Evolutionary conservation across 257 asterid genomes (phyloP).

Genomic region (Jacaranda copaia): DNA sequence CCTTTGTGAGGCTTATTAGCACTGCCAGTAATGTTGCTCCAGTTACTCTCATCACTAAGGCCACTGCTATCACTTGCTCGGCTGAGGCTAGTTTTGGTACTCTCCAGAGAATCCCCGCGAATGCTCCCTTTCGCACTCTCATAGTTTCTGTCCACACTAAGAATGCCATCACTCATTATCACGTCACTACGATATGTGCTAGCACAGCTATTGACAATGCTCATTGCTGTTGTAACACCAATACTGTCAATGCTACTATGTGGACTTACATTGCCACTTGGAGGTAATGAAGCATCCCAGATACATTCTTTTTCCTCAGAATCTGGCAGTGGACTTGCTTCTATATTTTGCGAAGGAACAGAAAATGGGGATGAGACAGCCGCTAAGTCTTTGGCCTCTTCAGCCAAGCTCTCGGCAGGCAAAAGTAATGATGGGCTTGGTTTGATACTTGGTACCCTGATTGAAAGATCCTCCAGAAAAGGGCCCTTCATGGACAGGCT

Average conservation of each 20-base stretch:
- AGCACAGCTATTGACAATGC: slow-evolving; percentile 47
- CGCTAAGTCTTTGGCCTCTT: slow-evolving; percentile 40
- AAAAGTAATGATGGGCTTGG: slow-evolving; percentile 44
- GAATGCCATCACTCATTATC: slow-evolving; percentile 48
- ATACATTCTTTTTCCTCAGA: slow-evolving; percentile 55
- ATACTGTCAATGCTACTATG: slow-evolving; percentile 55
- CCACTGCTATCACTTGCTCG: slow-evolving; percentile 64
- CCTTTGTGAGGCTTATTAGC: slow-evolving; percentile 68
- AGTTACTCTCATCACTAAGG: slow-evolving; percentile 66
- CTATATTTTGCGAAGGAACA: slow-evolving; percentile 44
- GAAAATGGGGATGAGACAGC: slow-evolving; percentile 40
- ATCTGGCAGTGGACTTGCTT: slow-evolving; percentile 41
- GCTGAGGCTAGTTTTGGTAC: slow-evolving; percentile 59
- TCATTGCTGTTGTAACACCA: slow-evolving; percentile 52
- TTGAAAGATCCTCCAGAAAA: slow-evolving; percentile 61
- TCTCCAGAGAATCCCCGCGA: slow-evolving; percentile 58
- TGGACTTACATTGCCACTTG: slow-evolving; percentile 61
- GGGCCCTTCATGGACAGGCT: slow-evolving; percentile 62
- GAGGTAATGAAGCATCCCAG: slow-evolving; percentile 64
- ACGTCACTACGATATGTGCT: slow-evolving; percentile 54
- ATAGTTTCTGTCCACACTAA: slow-evolving; percentile 48
- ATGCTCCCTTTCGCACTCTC: slow-evolving; percentile 46
- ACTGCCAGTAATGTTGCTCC: slow-evolving; percentile 62
- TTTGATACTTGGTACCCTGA: slow-evolving; percentile 52
- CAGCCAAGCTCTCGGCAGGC: slow-evolving; percentile 43